A percentile compares a stretch with the other conserved stretches of the same genome.
Conservation (phyloP, 352 stramenopile species). For the Aphanomyces invadans region DNA sequence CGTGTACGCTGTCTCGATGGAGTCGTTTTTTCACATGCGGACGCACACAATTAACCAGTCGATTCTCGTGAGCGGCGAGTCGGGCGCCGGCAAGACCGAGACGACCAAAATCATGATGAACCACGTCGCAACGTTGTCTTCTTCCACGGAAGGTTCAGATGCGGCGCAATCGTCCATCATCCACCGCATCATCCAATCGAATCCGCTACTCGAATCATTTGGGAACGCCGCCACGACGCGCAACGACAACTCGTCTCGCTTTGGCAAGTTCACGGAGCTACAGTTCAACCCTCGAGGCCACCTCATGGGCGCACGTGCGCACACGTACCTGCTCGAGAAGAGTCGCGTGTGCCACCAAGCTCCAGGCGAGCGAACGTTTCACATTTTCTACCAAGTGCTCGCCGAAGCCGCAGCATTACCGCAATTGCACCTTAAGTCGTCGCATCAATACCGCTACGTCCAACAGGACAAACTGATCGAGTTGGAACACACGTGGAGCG, state of each 20-base stretch:
- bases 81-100: constrained; percentile 94
- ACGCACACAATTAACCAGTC: constrained; percentile 83
- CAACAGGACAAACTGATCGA: constrained; percentile 26
- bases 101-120: constrained; percentile 95
- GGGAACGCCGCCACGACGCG: constrained; percentile 80
- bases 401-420: constrained; percentile 33
- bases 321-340: constrained; percentile 90
- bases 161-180: constrained; percentile 60
- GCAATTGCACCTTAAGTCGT: constrained; percentile 45
- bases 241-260: constrained; percentile 81
- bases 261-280: constrained; percentile 83
- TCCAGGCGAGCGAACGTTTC: constrained; percentile 86
- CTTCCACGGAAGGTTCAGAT: too few relatives aligned
- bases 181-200: constrained; percentile 92
- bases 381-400: constrained; percentile 92
- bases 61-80: constrained; percentile 93
- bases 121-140: constrained; percentile 82
- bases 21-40: constrained; percentile 78
- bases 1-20: constrained; percentile 82
- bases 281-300: constrained; percentile 66
- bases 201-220: constrained; percentile 80
- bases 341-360: constrained; percentile 84
- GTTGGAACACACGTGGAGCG: constrained; percentile 29
- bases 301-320: constrained; percentile 69
- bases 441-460: constrained; percentile 55